Conservation (phyloP, 345 rosid genomes). For the Mallotus nudiflorus region DNA sequence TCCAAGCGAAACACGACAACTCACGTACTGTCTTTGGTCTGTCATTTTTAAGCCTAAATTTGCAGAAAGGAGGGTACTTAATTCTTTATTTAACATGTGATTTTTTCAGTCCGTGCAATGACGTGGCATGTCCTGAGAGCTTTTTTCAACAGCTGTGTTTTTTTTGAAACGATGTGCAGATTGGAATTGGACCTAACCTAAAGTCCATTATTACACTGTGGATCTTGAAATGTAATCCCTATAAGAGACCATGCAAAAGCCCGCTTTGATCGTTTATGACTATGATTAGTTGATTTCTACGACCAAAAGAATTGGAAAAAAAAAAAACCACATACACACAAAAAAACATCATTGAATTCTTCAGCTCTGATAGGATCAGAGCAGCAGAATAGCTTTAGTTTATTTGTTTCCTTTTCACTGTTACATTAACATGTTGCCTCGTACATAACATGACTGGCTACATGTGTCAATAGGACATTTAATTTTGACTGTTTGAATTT, state of each 20-base stretch:
- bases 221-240: not conserved
- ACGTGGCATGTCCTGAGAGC: slow-evolving; percentile 3
- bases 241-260: too few species aligned
- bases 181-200: not conserved
- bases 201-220: not conserved
- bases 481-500: too few species aligned
- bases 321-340: too few species aligned
- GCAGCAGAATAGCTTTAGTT: not conserved
- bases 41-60: slow-evolving; percentile 19
- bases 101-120: not conserved
- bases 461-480: too few species aligned
- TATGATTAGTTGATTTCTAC: not conserved
- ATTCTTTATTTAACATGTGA: slow-evolving; percentile 13
- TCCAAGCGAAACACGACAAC: slow-evolving; percentile 37
- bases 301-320: not conserved
- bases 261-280: not conserved
- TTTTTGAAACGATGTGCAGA: not conserved
- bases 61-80: slow-evolving; percentile 19
- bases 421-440: not conserved
- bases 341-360: slow-evolving; percentile 1
- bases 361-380: not conserved
- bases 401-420: not conserved
- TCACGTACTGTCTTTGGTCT: slow-evolving; percentile 24
- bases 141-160: not conserved
- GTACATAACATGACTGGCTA: not conserved